phyloP scores from a whole-genome alignment of 805 yeast species.

The Wilhelminamyces savonicus region DNA sequence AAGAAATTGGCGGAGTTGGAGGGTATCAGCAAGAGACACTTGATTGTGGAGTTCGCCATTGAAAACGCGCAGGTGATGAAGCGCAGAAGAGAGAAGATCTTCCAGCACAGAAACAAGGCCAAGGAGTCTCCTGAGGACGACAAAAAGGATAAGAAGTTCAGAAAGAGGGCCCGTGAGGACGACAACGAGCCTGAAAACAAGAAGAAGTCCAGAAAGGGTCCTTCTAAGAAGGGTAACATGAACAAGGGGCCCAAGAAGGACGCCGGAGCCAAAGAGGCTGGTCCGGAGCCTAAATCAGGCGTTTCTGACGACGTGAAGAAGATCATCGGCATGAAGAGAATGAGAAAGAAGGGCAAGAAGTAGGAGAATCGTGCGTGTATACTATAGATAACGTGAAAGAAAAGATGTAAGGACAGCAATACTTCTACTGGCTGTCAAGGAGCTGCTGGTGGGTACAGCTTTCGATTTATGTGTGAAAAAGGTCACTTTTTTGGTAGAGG shows the following conservation, averaged over 20 bases:
- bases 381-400: too few species aligned
- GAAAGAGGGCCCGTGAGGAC: conserved; percentile 1
- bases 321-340: conserved; percentile 65
- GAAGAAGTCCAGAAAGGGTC: conserved; percentile 16
- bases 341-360: conserved; percentile 48
- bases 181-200: conserved; percentile 11
- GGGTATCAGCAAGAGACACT: conserved; percentile 56
- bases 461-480: too few species aligned
- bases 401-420: too few species aligned
- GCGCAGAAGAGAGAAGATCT: conserved; percentile 72
- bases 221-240: neutral
- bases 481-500: too few species aligned
- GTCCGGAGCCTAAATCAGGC: conserved; percentile 22
- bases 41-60: conserved; percentile 92
- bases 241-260: conserved; percentile 19
- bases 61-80: conserved; percentile 92
- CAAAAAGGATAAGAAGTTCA: conserved; percentile 2
- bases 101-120: conserved; percentile 16
- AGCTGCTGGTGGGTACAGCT: too few species aligned
- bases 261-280: conserved; percentile 17
- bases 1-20: conserved; percentile 49
- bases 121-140: conserved; percentile 9
- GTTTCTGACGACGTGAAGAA: conserved; percentile 52
- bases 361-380: conserved; percentile 1
- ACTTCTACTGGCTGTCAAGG: too few species aligned